Percentiles rank a stretch among this genome's conserved stretches.
Conservation (phyloP, 768 basidiomycete genomes). For the Leccinum disarticulatum region DNA sequence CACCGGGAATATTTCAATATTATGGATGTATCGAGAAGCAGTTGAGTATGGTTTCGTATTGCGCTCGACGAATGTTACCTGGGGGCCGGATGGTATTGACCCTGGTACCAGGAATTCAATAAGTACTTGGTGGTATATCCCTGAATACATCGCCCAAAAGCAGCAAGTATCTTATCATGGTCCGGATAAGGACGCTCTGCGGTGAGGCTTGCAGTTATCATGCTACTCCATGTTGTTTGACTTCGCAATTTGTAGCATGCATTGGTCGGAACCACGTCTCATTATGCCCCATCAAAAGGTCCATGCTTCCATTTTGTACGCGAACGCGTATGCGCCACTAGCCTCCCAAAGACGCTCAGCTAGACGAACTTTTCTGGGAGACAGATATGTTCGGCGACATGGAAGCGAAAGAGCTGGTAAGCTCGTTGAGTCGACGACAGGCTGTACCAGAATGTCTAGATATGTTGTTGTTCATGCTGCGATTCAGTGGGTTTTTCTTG, state of each 20-base stretch:
- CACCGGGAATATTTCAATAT: not conserved
- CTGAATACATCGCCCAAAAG: constrained; percentile 13
- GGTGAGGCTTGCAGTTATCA: constrained; percentile 2
- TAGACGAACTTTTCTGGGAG: constrained; percentile 10
- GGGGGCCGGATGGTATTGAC: constrained; percentile 16
- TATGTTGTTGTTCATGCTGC: not conserved
- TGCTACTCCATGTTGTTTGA: not conserved
- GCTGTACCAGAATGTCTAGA: not conserved
- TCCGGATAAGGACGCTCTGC: not conserved
- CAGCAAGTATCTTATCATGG: constrained; percentile 2
- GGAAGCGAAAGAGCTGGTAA: not conserved
- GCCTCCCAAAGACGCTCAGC: not conserved
- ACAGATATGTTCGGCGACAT: not conserved
- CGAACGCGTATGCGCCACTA: not conserved
- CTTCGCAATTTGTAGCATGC: not conserved
- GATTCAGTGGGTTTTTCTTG: not conserved
- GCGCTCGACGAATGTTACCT: constrained; percentile 14
- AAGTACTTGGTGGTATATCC: constrained; percentile 1
- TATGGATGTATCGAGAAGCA: not conserved
- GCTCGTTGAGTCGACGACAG: not conserved
- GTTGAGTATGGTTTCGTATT: constrained; percentile 6
- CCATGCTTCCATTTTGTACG: not conserved
- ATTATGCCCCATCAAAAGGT: constrained; percentile 1
- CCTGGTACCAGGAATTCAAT: constrained; percentile 14
- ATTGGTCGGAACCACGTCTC: constrained; percentile 11